Conservation (phyloP, 106 monocot genomes). For the Dendrobium officinale region DNA sequence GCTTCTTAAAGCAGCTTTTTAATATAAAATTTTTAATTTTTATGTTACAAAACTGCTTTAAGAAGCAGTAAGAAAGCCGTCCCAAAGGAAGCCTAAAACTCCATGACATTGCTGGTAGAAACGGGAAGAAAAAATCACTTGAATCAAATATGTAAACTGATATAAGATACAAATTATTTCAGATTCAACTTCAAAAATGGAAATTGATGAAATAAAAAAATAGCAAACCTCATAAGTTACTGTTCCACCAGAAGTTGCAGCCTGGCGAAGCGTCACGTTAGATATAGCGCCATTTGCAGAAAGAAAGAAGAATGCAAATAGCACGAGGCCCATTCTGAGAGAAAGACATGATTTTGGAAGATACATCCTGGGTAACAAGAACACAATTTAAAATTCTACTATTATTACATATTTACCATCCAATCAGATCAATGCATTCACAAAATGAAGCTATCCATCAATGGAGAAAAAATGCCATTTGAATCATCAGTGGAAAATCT, state of each 20-base stretch:
- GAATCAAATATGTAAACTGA: not conserved
- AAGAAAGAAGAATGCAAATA: constrained; percentile 77
- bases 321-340: constrained; percentile 84
- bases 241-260: constrained; percentile 93
- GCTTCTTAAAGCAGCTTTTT: no score
- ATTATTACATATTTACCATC: not conserved
- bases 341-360: constrained; percentile 91
- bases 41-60: no score
- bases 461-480: not conserved
- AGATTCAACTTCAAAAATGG: not conserved
- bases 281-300: constrained; percentile 96
- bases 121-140: not conserved
- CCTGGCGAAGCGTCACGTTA: constrained; percentile 89
- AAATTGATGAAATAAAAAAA: not conserved
- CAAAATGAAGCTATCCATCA: not conserved
- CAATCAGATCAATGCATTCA: not conserved
- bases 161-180: not conserved
- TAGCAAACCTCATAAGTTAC: constrained; percentile 90
- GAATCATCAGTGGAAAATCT: not conserved
- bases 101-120: not conserved
- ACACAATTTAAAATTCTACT: not conserved
- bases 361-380: constrained; percentile 60
- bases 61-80: no score
- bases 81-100: not conserved
- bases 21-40: no score